A percentile compares a stretch with the other conserved stretches of the same genome.
phyloP scores from a whole-genome alignment of 2,329 filamentous ascomycete species.

The Penicillium palitans region DNA sequence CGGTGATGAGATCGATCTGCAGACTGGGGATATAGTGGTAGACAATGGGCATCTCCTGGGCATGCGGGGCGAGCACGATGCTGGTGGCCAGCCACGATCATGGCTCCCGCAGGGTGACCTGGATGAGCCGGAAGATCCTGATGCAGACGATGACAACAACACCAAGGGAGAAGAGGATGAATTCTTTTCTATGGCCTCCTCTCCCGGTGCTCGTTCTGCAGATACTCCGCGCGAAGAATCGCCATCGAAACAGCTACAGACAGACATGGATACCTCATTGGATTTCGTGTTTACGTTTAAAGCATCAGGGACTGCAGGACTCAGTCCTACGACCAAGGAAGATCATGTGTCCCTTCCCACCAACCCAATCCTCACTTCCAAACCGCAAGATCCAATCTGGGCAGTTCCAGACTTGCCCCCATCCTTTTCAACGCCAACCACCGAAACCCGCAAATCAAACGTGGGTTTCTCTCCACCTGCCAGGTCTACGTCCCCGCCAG shows the following conservation, averaged over 20 bases:
- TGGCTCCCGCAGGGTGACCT: slow-evolving; percentile 24
- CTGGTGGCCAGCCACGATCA: slow-evolving; percentile 33
- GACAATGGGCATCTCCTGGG: slow-evolving; percentile 80
- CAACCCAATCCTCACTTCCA: slow-evolving; percentile 5
- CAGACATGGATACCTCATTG: background rate
- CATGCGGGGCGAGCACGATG: slow-evolving; percentile 60
- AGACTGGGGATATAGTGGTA: slow-evolving; percentile 78
- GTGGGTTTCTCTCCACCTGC: slow-evolving; percentile 10
- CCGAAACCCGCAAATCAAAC: slow-evolving; percentile 15
- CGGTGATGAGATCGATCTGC: slow-evolving; percentile 86
- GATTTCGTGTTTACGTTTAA: slow-evolving; percentile 11
- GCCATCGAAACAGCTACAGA: background rate
- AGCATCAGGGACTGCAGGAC: slow-evolving; percentile 10
- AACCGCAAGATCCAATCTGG: slow-evolving; percentile 22
- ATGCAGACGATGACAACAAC: slow-evolving; percentile 5
- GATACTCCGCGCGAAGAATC: background rate
- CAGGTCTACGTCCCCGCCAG: slow-evolving; percentile 35
- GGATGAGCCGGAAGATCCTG: slow-evolving; percentile 9
- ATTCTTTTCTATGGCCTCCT: background rate
- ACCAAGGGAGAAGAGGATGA: slow-evolving; percentile 9
- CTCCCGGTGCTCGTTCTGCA: background rate
- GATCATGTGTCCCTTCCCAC: background rate
- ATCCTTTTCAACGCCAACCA: slow-evolving; percentile 21
- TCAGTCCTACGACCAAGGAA: slow-evolving; percentile 3
- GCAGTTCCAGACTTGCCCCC: slow-evolving; percentile 23